Conservation (phyloP, 2,329 filamentous ascomycete genomes). For the Talaromyces amestolkiae region DNA sequence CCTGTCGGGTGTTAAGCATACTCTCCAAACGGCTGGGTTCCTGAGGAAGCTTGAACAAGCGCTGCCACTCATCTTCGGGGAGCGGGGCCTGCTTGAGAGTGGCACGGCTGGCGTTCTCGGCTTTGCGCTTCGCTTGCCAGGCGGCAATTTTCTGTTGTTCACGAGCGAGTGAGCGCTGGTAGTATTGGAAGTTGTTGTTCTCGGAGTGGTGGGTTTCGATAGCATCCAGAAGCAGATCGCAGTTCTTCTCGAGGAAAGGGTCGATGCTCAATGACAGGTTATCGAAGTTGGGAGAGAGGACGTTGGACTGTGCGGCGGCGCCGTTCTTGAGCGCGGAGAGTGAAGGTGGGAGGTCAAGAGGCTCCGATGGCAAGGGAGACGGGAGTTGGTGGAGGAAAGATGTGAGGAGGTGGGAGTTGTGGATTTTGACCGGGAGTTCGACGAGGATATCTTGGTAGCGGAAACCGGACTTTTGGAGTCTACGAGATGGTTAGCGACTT, state of each 20-base stretch:
- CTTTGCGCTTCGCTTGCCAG: constrained; percentile 96
- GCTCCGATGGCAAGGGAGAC: constrained; percentile 60
- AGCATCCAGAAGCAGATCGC: constrained; percentile 90
- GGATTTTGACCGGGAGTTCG: constrained; percentile 83
- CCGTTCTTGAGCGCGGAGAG: constrained; percentile 73
- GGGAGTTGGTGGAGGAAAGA: constrained; percentile 93
- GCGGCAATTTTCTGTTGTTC: constrained; percentile 95
- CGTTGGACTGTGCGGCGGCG: constrained; percentile 55
- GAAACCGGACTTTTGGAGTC: constrained; percentile 90
- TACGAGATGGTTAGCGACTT: constrained; percentile 41
- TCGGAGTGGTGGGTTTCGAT: constrained; percentile 98
- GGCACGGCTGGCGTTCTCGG: constrained; percentile 81
- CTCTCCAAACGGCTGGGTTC: constrained; percentile 91
- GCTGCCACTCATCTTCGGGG: constrained; percentile 97
- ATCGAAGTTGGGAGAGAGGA: constrained; percentile 84
- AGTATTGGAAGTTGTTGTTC: constrained; percentile 98
- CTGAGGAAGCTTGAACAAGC: constrained; percentile 94
- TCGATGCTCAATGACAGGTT: constrained; percentile 90
- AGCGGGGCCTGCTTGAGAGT: constrained; percentile 84
- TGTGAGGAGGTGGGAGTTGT: constrained; percentile 97
- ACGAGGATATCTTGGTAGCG: constrained; percentile 90
- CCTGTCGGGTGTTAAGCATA: constrained; percentile 91
- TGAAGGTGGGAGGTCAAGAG: constrained; percentile 73
- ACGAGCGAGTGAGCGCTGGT: constrained; percentile 86
- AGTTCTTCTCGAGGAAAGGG: constrained; percentile 97